phyloP scores from a whole-genome alignment of 2,329 filamentous ascomycete species.

The Aquanectria penicillioides region DNA sequence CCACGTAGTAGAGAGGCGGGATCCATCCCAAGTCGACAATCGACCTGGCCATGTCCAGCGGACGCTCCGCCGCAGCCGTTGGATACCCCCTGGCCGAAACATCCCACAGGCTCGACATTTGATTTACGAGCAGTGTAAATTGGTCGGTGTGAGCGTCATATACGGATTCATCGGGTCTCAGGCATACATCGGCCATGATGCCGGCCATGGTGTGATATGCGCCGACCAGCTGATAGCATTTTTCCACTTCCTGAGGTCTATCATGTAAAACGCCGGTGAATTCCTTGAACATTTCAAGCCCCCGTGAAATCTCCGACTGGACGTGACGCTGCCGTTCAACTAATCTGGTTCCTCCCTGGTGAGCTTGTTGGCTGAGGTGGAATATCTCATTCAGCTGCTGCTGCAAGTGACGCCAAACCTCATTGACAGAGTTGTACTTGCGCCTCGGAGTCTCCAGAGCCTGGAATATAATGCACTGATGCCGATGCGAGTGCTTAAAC shows the following conservation, averaged over 20 bases:
- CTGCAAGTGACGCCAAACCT: conserved; percentile 33
- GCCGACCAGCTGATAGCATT: conserved; percentile 44
- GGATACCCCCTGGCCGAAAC: no score
- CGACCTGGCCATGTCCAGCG: conserved; percentile 45
- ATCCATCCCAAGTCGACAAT: conserved; percentile 57
- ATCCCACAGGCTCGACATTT: conserved; percentile 29
- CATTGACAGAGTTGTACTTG: conserved; percentile 24
- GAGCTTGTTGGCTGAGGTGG: conserved; percentile 26
- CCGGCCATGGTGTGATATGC: conserved; percentile 54
- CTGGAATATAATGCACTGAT: conserved; percentile 24
- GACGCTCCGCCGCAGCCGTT: no score
- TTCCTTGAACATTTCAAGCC: conserved; percentile 38
- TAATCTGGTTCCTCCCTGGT: conserved; percentile 6
- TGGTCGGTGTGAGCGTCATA: conserved; percentile 48
- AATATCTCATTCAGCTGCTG: conserved; percentile 36
- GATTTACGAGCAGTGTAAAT: conserved; percentile 47
- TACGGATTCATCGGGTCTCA: conserved; percentile 45
- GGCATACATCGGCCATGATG: conserved; percentile 53
- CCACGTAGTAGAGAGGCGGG: conserved; percentile 56
- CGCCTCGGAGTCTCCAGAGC: not conserved
- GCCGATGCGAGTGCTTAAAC: conserved; percentile 30
- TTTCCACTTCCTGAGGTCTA: conserved; percentile 26
- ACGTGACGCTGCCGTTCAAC: conserved; percentile 22
- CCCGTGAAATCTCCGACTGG: conserved; percentile 28
- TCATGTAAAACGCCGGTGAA: conserved; percentile 29